Evolutionary conservation across 768 basidiomycete species (phyloP).

Genomic region (Podaxis sp.): DNA sequence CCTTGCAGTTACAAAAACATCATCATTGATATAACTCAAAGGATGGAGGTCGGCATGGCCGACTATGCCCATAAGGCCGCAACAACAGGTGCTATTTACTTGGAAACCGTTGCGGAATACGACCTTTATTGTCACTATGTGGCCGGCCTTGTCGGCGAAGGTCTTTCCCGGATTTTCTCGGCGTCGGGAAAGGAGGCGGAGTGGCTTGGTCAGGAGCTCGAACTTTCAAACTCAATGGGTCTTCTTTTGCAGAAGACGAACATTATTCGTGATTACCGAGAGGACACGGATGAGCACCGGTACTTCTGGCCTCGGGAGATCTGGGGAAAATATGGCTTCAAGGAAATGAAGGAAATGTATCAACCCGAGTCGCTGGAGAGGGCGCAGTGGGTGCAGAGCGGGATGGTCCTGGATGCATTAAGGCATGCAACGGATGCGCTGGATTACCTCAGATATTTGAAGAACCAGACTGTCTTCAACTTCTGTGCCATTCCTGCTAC

Average conservation of each 20-base stretch:
- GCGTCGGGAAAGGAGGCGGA: constrained; percentile 78
- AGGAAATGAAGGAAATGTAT: constrained; percentile 65
- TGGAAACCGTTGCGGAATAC: constrained; percentile 79
- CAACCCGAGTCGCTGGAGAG: constrained; percentile 51
- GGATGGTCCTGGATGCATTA: constrained; percentile 86
- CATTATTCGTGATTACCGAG: constrained; percentile 92
- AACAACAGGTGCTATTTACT: constrained; percentile 60
- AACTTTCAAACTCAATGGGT: constrained; percentile 93
- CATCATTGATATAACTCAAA: constrained; percentile 77
- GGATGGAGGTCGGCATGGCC: constrained; percentile 96
- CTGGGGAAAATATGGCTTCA: constrained; percentile 77
- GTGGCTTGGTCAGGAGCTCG: constrained; percentile 75
- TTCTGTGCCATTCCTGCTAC: constrained; percentile 93
- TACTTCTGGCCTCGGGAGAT: constrained; percentile 96
- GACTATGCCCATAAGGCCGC: constrained; percentile 87
- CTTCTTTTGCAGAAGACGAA: constrained; percentile 96
- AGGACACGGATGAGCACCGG: constrained; percentile 80
- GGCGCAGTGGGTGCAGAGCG: constrained; percentile 79
- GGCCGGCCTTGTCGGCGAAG: constrained; percentile 96
- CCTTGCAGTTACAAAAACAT: constrained; percentile 60
- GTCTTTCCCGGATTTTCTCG: constrained; percentile 83
- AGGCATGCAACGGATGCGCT: constrained; percentile 80
- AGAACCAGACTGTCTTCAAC: constrained; percentile 91
- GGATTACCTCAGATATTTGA: constrained; percentile 84
- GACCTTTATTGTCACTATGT: constrained; percentile 99